Evolutionary conservation across 176 grass and related monocot genomes (phyloP).

Genomic region (Raddia distichophylla): DNA sequence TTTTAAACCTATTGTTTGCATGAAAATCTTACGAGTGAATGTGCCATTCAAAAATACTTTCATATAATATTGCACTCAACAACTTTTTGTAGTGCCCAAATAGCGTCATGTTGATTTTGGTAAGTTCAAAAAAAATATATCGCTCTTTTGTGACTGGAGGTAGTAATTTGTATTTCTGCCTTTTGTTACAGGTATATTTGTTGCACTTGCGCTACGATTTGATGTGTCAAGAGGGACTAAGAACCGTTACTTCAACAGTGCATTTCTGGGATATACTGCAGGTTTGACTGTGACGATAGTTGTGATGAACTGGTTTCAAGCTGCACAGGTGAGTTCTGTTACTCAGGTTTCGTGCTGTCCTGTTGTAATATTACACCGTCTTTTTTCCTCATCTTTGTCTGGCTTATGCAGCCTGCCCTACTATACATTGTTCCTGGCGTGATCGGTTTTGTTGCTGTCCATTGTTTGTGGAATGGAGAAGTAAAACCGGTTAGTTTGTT

Average conservation of each 20-base stretch:
- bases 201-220: conserved; percentile 88
- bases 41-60: too few species aligned
- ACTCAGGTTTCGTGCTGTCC: conserved; percentile 7
- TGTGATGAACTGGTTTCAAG: conserved; percentile 99
- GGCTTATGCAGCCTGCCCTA: conserved; percentile 66
- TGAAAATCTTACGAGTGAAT: too few species aligned
- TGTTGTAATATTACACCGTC: not conserved
- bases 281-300: conserved; percentile 74
- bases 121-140: too few species aligned
- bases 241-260: conserved; percentile 76
- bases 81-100: too few species aligned
- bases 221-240: conserved; percentile 80
- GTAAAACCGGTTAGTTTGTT: conserved; percentile 66
- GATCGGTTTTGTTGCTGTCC: conserved; percentile 74
- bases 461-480: conserved; percentile 82
- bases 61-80: too few species aligned
- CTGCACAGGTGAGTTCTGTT: conserved; percentile 64
- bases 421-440: conserved; percentile 87
- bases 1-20: too few species aligned
- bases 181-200: conserved; percentile 72
- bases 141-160: too few species aligned
- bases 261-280: conserved; percentile 73
- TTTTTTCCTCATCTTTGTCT: conserved; percentile 1
- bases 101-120: too few species aligned
- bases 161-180: conserved; percentile 12